A percentile compares a stretch with the other conserved stretches of the same genome.
phyloP scores from a whole-genome alignment of 1,284 basidiomycete genomes.

The Serendipita sp. region DNA sequence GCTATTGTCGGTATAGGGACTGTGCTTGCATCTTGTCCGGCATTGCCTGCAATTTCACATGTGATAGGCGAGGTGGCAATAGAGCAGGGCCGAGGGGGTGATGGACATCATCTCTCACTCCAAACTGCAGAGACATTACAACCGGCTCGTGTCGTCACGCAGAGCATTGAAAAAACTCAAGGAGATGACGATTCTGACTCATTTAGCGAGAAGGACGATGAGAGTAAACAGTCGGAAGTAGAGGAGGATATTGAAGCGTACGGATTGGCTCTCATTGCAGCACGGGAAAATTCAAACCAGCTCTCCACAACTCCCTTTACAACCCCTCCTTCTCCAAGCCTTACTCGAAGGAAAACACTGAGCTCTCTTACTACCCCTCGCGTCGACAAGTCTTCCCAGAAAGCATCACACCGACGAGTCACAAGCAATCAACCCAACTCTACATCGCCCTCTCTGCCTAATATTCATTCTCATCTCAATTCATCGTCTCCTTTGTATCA shows the following conservation, averaged over 20 bases:
- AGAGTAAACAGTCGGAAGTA: constrained; percentile 24
- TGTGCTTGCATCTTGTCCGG: constrained; percentile 63
- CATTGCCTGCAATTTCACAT: constrained; percentile 58
- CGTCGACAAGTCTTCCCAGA: constrained; percentile 12
- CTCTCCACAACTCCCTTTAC: neutral
- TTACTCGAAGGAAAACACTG: constrained; percentile 5
- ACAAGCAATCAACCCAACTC: constrained; percentile 43
- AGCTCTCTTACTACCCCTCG: constrained; percentile 5
- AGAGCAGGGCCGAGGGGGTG: constrained; percentile 69
- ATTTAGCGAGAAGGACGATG: constrained; percentile 11
- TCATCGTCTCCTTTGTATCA: constrained; percentile 20
- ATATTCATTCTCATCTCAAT: neutral
- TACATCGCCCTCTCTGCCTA: constrained; percentile 52
- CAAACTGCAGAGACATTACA: constrained; percentile 6
- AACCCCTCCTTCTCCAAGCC: neutral
- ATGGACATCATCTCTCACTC: constrained; percentile 23
- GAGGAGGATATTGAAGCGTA: constrained; percentile 22
- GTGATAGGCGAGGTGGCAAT: constrained; percentile 74
- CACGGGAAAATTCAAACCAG: neutral
- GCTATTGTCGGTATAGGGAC: constrained; percentile 79
- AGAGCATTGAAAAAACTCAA: neutral
- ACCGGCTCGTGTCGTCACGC: constrained; percentile 14
- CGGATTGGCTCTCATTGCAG: neutral
- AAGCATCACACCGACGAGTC: constrained; percentile 16
- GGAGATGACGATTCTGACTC: neutral